phyloP scores from a whole-genome alignment of 2,329 filamentous ascomycete genomes.

The Phaeophleospora eucalypticola region DNA sequence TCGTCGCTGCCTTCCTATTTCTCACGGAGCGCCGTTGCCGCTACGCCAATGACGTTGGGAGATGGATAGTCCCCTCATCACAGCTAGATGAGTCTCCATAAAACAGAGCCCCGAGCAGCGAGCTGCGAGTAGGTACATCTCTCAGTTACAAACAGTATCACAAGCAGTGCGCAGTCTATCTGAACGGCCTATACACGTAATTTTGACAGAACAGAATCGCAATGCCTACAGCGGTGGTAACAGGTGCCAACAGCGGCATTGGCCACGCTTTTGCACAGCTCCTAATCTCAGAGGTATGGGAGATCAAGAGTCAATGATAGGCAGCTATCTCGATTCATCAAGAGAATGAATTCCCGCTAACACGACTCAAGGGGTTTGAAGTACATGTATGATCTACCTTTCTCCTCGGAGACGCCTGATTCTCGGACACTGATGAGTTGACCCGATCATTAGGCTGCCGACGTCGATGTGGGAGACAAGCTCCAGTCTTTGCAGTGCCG shows the following conservation, averaged over 20 bases:
- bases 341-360: constrained; percentile 1
- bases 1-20: too few relatives aligned
- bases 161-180: too few relatives aligned
- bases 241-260: constrained; percentile 23
- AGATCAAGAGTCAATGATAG: not conserved
- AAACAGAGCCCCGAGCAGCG: not conserved
- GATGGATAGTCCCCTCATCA: not conserved
- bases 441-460: constrained; percentile 12
- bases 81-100: not conserved
- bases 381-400: constrained; percentile 15
- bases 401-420: not conserved
- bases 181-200: not conserved
- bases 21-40: too few relatives aligned
- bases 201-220: not conserved
- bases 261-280: constrained; percentile 22
- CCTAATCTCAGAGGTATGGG: constrained; percentile 17
- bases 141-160: not conserved
- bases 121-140: not conserved
- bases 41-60: not conserved
- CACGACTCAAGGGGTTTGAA: constrained; percentile 18
- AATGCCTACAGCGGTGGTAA: constrained; percentile 21
- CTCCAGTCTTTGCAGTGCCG: constrained; percentile 33
- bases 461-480: constrained; percentile 25
- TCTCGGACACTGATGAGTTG: not conserved
- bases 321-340: not conserved